Conservation (phyloP, 2,329 filamentous ascomycete genomes). For the Neopestalotiopsis sp. region DNA sequence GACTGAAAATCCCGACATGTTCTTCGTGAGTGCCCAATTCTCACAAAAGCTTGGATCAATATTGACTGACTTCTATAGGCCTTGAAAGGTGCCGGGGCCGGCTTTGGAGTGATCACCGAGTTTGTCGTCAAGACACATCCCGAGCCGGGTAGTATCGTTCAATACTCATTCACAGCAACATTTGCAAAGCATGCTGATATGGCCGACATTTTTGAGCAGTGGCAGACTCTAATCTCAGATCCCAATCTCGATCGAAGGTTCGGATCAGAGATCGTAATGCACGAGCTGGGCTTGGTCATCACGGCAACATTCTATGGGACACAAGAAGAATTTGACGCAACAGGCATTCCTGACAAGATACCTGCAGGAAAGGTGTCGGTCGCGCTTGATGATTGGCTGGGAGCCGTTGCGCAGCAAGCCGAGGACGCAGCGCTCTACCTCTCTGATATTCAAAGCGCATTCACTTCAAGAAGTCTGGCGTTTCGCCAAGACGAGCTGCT, state of each 20-base stretch:
- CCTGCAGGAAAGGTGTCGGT: conserved; percentile 49
- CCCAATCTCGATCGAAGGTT: conserved; percentile 63
- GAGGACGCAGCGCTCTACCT: conserved; percentile 54
- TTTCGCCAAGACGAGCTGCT: conserved; percentile 57
- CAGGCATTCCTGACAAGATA: conserved; percentile 54
- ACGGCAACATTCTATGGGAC: conserved; percentile 68
- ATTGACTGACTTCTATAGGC: conserved; percentile 39
- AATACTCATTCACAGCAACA: conserved; percentile 63
- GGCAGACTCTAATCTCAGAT: conserved; percentile 63
- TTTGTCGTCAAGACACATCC: conserved; percentile 62
- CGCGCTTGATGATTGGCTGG: conserved; percentile 68
- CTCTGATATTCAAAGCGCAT: conserved; percentile 53
- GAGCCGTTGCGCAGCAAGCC: conserved; percentile 58
- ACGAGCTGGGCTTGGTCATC: conserved; percentile 60
- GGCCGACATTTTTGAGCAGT: conserved; percentile 57
- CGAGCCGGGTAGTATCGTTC: conserved; percentile 59
- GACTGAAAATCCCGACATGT: conserved; percentile 56
- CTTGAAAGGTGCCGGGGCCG: conserved; percentile 60
- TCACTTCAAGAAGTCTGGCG: conserved; percentile 64
- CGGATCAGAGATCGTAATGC: conserved; percentile 60
- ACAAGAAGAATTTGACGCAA: conserved; percentile 57
- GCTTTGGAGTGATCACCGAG: conserved; percentile 62
- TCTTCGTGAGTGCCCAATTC: conserved; percentile 47
- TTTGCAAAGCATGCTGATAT: conserved; percentile 54
- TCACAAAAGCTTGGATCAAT: background rate